These are phyloP conservation scores for Chytridium lagenaria DNA, from an alignment of 371 early-diverging fungal species.

Conservation along the genomic window DNA sequence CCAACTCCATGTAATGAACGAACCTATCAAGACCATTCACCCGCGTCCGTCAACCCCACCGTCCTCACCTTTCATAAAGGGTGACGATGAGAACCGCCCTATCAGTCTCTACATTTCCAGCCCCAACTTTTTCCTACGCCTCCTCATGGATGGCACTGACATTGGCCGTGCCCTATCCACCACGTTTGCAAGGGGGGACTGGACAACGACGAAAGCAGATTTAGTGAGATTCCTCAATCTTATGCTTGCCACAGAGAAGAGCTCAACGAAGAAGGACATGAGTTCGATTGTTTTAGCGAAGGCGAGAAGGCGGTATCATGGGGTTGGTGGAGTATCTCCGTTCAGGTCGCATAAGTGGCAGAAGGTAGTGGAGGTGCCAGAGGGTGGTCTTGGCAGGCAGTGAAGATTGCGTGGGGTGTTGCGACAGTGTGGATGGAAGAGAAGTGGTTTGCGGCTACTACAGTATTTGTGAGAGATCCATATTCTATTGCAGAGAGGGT, in stretches of 20 bases:
- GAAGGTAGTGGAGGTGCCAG: neutral
- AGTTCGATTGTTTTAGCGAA: neutral
- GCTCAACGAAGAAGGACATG: neutral
- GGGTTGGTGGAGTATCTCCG: neutral
- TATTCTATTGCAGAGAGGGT: conserved; percentile 25
- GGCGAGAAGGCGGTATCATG: neutral
- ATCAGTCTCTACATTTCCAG: conserved; percentile 17
- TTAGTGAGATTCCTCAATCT: neutral
- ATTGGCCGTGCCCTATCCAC: conserved; percentile 23
- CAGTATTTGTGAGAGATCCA: conserved; percentile 37
- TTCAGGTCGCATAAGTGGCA: neutral
- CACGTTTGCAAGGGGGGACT: conserved; percentile 32
- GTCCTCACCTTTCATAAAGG: too few relatives aligned
- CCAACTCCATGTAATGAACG: neutral
- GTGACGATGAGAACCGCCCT: too few relatives aligned
- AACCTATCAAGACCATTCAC: conserved; percentile 1
- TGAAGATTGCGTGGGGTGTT: neutral
- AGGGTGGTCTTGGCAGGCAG: neutral
- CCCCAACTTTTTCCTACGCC: conserved; percentile 26
- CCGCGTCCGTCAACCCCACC: too few relatives aligned
- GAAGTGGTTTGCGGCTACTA: conserved; percentile 18
- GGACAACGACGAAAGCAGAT: conserved; percentile 2
- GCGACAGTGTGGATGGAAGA: conserved; percentile 24
- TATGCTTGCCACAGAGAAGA: neutral
- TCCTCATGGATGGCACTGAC: conserved; percentile 23